Evolutionary conservation across 2,329 filamentous ascomycete genomes (phyloP), one percentile per base, ranked within the genome.

Genomic region (Fusarium foetens): DNA sequence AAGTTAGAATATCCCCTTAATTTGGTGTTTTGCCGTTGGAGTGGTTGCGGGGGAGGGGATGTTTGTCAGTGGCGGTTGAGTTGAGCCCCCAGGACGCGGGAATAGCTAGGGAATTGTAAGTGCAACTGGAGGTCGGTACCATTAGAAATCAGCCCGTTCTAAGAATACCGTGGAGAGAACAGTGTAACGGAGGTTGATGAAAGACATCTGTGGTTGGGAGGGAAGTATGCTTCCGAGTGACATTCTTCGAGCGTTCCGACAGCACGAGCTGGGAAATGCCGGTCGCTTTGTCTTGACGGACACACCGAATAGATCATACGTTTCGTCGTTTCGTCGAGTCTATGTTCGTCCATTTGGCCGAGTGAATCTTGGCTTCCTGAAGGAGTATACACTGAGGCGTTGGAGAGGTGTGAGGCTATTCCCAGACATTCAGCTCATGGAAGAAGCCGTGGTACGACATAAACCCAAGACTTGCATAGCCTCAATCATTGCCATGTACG

Each of bases 331-430:
- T 16, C 9, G 5, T 41, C 16, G 17, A 59, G 33, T n/a, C 13
- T n/a, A 5, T 38, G n/a, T 38, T 12, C 23, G 23, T 9, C 12
- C 2, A 27, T 38, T 38, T 52, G 49, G 17, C 33, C 49, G 23
- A 52, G 23, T 57, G 39, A 57, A 17, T 57, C 53, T 57, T 57
- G 53, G 53, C 53, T 48, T 27, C 53, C 53, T 27, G n/a, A 36
- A 48, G 21, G 29, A 48, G 53, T 57, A 57, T 57, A n/a, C 7
- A 35, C 23, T 41, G 25, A 33, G 29, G 48, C 29, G 46, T 19
- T 25, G 6, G 12, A 35, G 21, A 39, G 36, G 36, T n/a, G 46
- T 59, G 27, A 39, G 11, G 27, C 27, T 60, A 41, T 55, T 39
- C 29, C 13, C 29, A 42, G n/a, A 36, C 48, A 55, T 16, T 42